Evolutionary conservation across 2,329 filamentous ascomycete genomes (phyloP).

Genomic region (Calonectria montana): DNA sequence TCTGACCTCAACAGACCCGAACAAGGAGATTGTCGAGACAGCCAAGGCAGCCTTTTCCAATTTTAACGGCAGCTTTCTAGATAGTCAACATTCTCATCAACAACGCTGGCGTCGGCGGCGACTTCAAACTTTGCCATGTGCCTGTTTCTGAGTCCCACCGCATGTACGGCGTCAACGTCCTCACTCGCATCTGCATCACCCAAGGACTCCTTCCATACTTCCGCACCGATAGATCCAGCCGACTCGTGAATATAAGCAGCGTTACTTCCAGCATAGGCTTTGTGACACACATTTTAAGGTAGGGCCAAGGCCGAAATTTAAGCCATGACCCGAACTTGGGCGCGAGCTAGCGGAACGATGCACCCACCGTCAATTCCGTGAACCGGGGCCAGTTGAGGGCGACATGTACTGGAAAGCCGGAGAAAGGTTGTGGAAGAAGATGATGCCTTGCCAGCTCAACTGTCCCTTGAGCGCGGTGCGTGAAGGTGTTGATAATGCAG

Average conservation of each 20-base stretch:
- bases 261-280: conserved; percentile 59
- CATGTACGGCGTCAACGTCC: conserved; percentile 78
- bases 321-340: conserved; percentile 64
- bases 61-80: conserved; percentile 47
- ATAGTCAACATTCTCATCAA: conserved; percentile 84
- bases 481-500: conserved; percentile 24
- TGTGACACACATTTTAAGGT: conserved; percentile 60
- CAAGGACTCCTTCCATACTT: conserved; percentile 76
- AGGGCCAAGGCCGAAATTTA: conserved; percentile 64
- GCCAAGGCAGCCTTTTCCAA: conserved; percentile 17
- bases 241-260: conserved; percentile 62
- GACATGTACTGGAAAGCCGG: conserved; percentile 52
- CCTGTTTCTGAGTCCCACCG: conserved; percentile 71
- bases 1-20: conserved; percentile 7
- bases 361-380: conserved; percentile 63
- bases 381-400: conserved; percentile 62
- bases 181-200: conserved; percentile 78
- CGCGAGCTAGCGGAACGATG: conserved; percentile 61
- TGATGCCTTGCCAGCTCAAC: conserved; percentile 20
- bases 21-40: conserved; percentile 25
- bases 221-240: conserved; percentile 73
- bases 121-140: conserved; percentile 70
- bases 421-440: conserved; percentile 20
- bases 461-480: conserved; percentile 1
- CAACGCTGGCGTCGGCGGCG: conserved; percentile 77